Base-by-base conservation (phyloP, 148 eudicot genomes). In the Euryodendron excelsum region DNA sequence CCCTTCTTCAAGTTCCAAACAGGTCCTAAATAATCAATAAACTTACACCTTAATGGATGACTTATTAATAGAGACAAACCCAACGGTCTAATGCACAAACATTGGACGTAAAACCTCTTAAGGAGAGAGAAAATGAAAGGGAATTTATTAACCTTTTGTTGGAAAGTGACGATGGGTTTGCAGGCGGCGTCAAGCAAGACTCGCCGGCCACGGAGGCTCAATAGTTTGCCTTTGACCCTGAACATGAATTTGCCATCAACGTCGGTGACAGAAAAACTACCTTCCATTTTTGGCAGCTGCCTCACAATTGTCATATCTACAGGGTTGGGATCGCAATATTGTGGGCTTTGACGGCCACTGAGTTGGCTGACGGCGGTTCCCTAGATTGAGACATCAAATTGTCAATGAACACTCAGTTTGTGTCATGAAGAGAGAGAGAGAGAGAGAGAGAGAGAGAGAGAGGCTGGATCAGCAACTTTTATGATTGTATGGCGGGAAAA, bases 141-240 rank as follows among this genome's bases (percentile, higher is more conserved):
- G 31, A 1, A 9, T 1, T 15, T 0, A 4, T 0, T 1, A 7
- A 87, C 90, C 86, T 85, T 88, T 28, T 79, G 88, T 52, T 80
- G 87, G 72, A 85, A 78, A 21, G 86, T 69, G 73, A 86, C 21
- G 31, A 88, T 4, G 14, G 91, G 84, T 39, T 48, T 68, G 1
- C 84, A 89, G 20, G 84, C 50, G 20, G 91, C 85, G 69, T 86
- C 91, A 48, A 74, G 84, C 75, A 88, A 63, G 65, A 84, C 21
- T 28, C 87, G 89, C 27, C 83, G 82, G 41, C 80, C 87, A 27
- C 68, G 81, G 56, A 86, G 47, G 75, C 84, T 81, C 28, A 84
- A 71, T 33, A 77, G 12, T 14, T 73, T 80, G 25, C 84, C 89
- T 36, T 86, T 84, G 13, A 88, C 73, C 13, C 71, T 83, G 69